phyloP scores from a whole-genome alignment of 2,329 filamentous ascomycete genomes.

The Pezicula neosporulosa region DNA sequence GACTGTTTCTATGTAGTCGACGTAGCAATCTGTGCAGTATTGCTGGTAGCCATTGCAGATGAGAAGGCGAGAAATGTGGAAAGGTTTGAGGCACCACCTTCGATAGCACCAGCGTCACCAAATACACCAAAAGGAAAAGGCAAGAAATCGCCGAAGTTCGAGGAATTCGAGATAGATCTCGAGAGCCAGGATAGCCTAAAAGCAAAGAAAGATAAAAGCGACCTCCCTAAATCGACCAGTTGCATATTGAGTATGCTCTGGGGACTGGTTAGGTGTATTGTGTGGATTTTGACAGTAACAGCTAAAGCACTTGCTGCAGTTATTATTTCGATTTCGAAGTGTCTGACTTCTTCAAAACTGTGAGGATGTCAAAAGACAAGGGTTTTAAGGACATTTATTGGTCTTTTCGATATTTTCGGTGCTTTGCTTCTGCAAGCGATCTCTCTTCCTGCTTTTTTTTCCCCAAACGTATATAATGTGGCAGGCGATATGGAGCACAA shows the following conservation, averaged over 20 bases:
- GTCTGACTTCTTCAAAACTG: slow-evolving; percentile 41
- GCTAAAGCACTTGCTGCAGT: slow-evolving; percentile 51
- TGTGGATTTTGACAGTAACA: slow-evolving; percentile 53
- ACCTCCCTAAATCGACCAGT: slow-evolving; percentile 48
- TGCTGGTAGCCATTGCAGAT: slow-evolving; percentile 56
- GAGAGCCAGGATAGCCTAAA: slow-evolving; percentile 51
- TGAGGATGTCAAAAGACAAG: slow-evolving; percentile 10
- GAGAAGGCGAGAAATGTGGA: slow-evolving; percentile 48
- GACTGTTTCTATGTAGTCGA: slow-evolving; percentile 61
- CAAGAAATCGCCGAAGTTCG: slow-evolving; percentile 38
- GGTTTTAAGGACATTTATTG: too few species aligned
- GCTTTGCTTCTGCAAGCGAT: too few species aligned
- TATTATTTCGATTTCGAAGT: slow-evolving; percentile 48
- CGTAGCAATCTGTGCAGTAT: slow-evolving; percentile 55
- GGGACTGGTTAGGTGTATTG: slow-evolving; percentile 52
- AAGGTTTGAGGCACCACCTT: slow-evolving; percentile 57
- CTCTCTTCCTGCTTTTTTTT: too few species aligned
- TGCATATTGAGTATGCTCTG: slow-evolving; percentile 48
- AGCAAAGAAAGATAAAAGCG: slow-evolving; percentile 22
- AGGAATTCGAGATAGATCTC: slow-evolving; percentile 59
- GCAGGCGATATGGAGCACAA: too few species aligned
- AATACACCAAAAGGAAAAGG: slow-evolving; percentile 25
- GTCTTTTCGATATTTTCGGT: too few species aligned
- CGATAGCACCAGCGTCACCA: slow-evolving; percentile 13
- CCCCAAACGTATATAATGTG: too few species aligned